A percentile compares a stretch with the other conserved stretches of the same genome.
Evolutionary conservation across 805 yeast genomes (phyloP).

Genomic region (Wickerhamomyces ciferrii): DNA sequence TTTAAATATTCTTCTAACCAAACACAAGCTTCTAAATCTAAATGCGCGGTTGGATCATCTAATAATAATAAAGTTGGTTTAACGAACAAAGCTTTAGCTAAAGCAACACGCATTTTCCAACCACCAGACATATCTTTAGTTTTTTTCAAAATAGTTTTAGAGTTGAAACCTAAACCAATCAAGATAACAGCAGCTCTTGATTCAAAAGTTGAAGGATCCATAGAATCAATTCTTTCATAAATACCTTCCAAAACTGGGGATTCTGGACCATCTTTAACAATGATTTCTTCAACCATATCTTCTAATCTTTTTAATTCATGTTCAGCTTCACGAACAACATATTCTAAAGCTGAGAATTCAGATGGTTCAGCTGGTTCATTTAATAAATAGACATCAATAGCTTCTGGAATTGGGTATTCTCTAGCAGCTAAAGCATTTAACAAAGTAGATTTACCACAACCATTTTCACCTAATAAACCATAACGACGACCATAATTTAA

Average conservation of each 20-base stretch:
- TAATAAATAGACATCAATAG: slow-evolving; percentile 84
- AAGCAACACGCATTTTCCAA: slow-evolving; percentile 99
- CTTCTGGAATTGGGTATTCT: slow-evolving; percentile 92
- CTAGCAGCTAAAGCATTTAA: slow-evolving; percentile 91
- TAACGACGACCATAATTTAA: slow-evolving; percentile 96
- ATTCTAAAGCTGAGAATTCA: slow-evolving; percentile 87
- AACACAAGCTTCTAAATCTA: slow-evolving; percentile 98
- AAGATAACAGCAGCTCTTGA: slow-evolving; percentile 92
- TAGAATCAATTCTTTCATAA: slow-evolving; percentile 90
- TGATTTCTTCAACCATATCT: slow-evolving; percentile 82
- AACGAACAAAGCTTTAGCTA: slow-evolving; percentile 96
- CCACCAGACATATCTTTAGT: slow-evolving; percentile 99
- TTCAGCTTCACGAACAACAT: slow-evolving; percentile 97
- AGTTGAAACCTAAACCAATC: slow-evolving; percentile 95
- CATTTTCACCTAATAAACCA: slow-evolving; percentile 97
- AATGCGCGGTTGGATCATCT: slow-evolving; percentile 99
- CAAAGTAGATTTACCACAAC: slow-evolving; percentile 97
- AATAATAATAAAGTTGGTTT: slow-evolving; percentile 91
- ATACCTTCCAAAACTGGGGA: slow-evolving; percentile 76
- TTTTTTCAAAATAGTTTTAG: slow-evolving; percentile 80
- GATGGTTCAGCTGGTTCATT: slow-evolving; percentile 98
- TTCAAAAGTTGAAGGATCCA: slow-evolving; percentile 97
- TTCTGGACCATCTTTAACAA: slow-evolving; percentile 93
- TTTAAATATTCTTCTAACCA: slow-evolving; percentile 98
- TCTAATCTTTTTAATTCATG: slow-evolving; percentile 85